Percentiles rank a stretch among this genome's conserved stretches.
These are phyloP conservation scores for Setaria viridis DNA, from an alignment of 202 grass and related monocot genomes.

Conservation along the genomic window DNA sequence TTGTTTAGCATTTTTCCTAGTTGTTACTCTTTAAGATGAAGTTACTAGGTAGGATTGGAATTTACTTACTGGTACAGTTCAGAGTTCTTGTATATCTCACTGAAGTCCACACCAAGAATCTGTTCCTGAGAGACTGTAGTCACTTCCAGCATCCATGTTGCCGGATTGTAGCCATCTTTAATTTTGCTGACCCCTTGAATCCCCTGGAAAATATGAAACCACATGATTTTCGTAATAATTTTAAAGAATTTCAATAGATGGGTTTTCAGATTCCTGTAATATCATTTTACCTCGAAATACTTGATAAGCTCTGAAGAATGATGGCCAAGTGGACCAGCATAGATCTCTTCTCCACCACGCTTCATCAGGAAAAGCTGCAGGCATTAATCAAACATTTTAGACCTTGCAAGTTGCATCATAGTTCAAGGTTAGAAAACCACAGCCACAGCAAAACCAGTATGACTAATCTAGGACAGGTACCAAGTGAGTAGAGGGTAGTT, in stretches of 20 bases:
- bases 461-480: slow-evolving; percentile 1
- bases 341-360: slow-evolving; percentile 94
- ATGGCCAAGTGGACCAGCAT: slow-evolving; percentile 82
- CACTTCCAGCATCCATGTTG: slow-evolving; percentile 97
- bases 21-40: neutral
- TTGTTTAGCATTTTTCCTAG: neutral
- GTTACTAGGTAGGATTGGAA: neutral
- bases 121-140: slow-evolving; percentile 75
- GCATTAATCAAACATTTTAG: slow-evolving; percentile 45
- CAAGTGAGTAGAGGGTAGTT: neutral
- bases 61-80: slow-evolving; percentile 76
- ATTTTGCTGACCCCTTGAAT: slow-evolving; percentile 80
- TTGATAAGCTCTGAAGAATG: slow-evolving; percentile 68
- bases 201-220: slow-evolving; percentile 40
- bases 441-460: neutral
- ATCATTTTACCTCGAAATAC: slow-evolving; percentile 75
- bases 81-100: slow-evolving; percentile 71
- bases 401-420: neutral
- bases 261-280: neutral
- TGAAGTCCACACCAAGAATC: slow-evolving; percentile 55
- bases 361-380: slow-evolving; percentile 88
- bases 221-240: neutral
- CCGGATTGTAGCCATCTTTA: slow-evolving; percentile 81
- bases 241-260: neutral
- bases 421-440: slow-evolving; percentile 8